These are phyloP conservation scores for Massariosphaeria phaeospora DNA, from an alignment of 495 filamentous ascomycete species.

Conservation along the genomic window DNA sequence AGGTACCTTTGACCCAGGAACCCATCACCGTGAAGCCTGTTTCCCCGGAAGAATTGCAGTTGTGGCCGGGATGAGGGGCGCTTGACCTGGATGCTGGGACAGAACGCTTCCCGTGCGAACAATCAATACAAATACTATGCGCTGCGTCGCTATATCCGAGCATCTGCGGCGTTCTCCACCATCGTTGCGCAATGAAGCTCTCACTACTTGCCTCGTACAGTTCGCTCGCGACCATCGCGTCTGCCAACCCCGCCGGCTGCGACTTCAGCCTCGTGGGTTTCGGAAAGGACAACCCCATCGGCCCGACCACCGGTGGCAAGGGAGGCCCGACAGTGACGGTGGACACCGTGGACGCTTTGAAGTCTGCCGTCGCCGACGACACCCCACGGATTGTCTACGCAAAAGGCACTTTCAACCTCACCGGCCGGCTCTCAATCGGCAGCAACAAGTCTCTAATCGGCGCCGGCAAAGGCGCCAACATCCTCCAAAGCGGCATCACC, in stretches of 20 bases:
- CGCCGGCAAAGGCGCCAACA: conserved; percentile 24
- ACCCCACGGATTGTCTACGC: conserved; percentile 36
- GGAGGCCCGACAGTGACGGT: conserved; percentile 36
- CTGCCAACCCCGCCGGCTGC: neutral
- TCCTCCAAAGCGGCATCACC: conserved; percentile 22
- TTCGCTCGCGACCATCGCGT: neutral
- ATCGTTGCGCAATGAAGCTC: conserved; percentile 15
- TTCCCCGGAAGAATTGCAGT: no score
- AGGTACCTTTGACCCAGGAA: no score
- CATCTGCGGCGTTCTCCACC: neutral
- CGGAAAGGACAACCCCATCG: conserved; percentile 42
- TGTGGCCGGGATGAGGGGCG: no score
- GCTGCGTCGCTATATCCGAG: neutral
- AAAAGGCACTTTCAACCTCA: conserved; percentile 33
- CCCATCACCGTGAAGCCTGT: no score
- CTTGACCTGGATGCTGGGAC: no score
- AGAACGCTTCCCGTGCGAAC: no score
- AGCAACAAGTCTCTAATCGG: conserved; percentile 42
- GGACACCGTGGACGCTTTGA: conserved; percentile 25
- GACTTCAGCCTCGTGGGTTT: conserved; percentile 34
- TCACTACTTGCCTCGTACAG: neutral
- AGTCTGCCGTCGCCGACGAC: conserved; percentile 35
- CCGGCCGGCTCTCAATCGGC: conserved; percentile 29
- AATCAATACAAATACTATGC: no score
- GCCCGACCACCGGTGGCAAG: conserved; percentile 40